Evolutionary conservation across 192 early-diverging fungal genomes (phyloP), one percentile per base, ranked within the genome.

Genomic region (Linderina pennispora): DNA sequence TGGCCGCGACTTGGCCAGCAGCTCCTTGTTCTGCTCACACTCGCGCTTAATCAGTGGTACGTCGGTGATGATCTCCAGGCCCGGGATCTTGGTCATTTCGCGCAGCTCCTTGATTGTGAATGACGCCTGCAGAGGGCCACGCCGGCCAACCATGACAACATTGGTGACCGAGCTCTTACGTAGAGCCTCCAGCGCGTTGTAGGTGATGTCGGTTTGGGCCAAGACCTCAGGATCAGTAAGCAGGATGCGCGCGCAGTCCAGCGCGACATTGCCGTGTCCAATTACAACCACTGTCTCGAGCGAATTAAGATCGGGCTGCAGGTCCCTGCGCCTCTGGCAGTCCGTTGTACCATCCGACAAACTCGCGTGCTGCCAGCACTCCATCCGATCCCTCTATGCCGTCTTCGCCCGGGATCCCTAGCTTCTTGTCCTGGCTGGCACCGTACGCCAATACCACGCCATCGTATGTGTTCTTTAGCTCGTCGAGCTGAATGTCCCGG

Each of bases 311-410:
- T 91, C 86, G 4, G 77, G 46, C 4, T 71, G 22, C 33, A 90
- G 49, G 28, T n/a, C 80, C 48, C 38, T 77, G 76, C 24, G 80
- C 77, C 11, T 77, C 79, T 0, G 89, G 90, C 15, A 83, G 48
- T 0, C 96, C 96, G 60, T 98, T 98, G 53, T 97, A 95, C 88
- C 93, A 98, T 17, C 83, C 84, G 3, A 98, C 94, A 74, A 98
- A 88, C 3, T 68, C 67, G n/a, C 90, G 65, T 3, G 91, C 89
- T 5, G 88, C 79, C 36, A 85, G 62, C 1, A 90, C 81, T 23
- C 85, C 86, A 16, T 55, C 28, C 18, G 32, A 24, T 3, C 28
- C 43, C 9, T 17, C 48, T 4, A 15, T 0, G 0, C 64, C 57
- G 37, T 87, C 62, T 43, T 95, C 91, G 23, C 78, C 75, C 0